Evolutionary conservation across 306 rosid genomes (phyloP), one percentile per base, ranked within the genome.

Genomic region (Luffa aegyptiaca): DNA sequence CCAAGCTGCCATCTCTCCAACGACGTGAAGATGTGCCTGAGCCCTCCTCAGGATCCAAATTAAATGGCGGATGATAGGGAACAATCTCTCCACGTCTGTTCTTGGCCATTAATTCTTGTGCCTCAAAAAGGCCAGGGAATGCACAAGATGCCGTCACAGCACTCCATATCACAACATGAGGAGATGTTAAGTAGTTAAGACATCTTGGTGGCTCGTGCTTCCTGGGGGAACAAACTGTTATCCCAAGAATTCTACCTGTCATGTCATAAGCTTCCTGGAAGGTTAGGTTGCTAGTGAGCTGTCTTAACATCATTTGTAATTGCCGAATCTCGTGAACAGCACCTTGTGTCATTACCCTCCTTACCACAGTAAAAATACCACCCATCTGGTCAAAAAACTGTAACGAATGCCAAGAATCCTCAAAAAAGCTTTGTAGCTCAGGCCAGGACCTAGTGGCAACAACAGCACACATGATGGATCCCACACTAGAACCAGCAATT

Each of bases 81-180:
- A 95, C 90, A 86, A 93, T 88, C 81, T 95, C 96, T 21, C 99
- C 97, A 61, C 92, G 91, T 85, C 99, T 85, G 87, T 95, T 90
- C 91, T 95, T 95, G 49, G 99, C 99, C 99, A 95, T 95, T 74
- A 95, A 87, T 82, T 95, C 99, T 84, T 95, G 99, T 31, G 99
- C 99, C 91, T 95, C 99, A 80, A 91, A 95, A 76, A 95, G 99
- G 68, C 97, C 99, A 20, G 97, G 99, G 77, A 95, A 95, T 48
- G 99, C 99, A 71, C 99, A 95, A 77, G 99, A 95, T 72, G 99
- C 99, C 0, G 97, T 95, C 76, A 95, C 99, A 3, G 99, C 97
- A 83, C 97, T 95, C 99, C 99, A 95, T 88, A 95, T 90, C 69
- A 95, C 97, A 62, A 95, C 99, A 53, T 93, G 97, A 21, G 99